Conservation (phyloP, 1,139 yeast genomes). For the Suhomyces anneliseae region DNA sequence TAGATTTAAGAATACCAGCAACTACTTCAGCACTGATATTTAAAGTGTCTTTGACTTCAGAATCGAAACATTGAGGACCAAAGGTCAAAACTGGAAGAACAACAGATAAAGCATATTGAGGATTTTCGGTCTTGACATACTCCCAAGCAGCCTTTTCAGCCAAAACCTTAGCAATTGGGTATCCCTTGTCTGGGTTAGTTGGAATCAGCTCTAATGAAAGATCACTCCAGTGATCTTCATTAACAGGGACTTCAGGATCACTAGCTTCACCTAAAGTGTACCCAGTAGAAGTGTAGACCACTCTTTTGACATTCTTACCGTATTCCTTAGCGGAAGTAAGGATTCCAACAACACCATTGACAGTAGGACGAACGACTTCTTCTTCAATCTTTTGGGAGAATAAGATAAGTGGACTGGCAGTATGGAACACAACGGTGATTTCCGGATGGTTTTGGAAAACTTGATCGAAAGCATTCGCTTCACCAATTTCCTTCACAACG, state of each 20-base stretch:
- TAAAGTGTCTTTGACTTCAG: slow-evolving; percentile 20
- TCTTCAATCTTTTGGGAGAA: slow-evolving; percentile 27
- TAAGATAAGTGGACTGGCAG: slow-evolving; percentile 30
- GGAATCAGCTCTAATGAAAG: slow-evolving; percentile 12
- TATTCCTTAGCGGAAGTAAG: slow-evolving; percentile 24
- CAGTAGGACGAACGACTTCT: slow-evolving; percentile 33
- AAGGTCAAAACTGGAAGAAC: slow-evolving; percentile 22
- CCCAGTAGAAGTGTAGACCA: slow-evolving; percentile 20
- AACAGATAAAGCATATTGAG: slow-evolving; percentile 18
- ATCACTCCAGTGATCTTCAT: slow-evolving; percentile 40
- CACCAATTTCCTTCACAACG: no score
- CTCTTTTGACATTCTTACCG: slow-evolving; percentile 25
- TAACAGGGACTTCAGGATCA: slow-evolving; percentile 10
- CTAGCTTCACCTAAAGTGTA: slow-evolving; percentile 25
- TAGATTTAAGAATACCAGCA: slow-evolving; percentile 26
- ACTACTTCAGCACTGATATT: slow-evolving; percentile 27
- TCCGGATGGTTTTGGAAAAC: slow-evolving; percentile 30
- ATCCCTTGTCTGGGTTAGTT: slow-evolving; percentile 24
- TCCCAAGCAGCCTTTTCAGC: slow-evolving; percentile 54
- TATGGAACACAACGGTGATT: slow-evolving; percentile 35
- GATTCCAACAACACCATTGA: slow-evolving; percentile 34
- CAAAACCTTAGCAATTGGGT: slow-evolving; percentile 26
- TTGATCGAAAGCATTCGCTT: slow-evolving; percentile 9
- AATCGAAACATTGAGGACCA: slow-evolving; percentile 30
- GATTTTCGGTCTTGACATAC: slow-evolving; percentile 36